A percentile compares a stretch with the other conserved stretches of the same genome.
Evolutionary conservation across 257 asterid species (phyloP).

Genomic region (Thymus mandschuricus): DNA sequence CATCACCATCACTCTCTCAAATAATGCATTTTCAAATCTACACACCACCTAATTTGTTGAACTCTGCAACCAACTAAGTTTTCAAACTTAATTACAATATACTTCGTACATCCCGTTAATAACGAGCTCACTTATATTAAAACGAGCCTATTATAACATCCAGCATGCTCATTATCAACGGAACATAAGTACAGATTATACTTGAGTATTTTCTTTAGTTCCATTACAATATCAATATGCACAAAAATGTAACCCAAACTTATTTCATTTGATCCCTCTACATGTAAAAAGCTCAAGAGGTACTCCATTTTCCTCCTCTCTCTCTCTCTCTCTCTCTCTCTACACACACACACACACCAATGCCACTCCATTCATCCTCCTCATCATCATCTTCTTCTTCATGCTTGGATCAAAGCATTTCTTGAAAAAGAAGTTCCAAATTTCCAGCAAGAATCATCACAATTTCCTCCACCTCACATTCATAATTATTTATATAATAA

Average conservation of each 20-base stretch:
- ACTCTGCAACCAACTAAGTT: not conserved
- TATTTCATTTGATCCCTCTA: not conserved
- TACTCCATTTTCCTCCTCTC: too few relatives aligned
- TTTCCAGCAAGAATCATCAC: not conserved
- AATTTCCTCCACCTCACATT: not conserved
- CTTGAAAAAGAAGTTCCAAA: not conserved
- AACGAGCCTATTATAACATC: too few relatives aligned
- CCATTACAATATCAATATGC: too few relatives aligned
- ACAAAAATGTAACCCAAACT: not conserved
- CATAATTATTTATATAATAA: not conserved
- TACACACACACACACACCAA: too few relatives aligned
- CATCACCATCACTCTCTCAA: constrained; percentile 4
- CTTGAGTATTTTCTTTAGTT: too few relatives aligned
- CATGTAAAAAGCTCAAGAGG: not conserved
- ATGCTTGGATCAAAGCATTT: constrained; percentile 30
- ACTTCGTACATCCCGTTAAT: too few relatives aligned
- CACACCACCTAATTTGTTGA: constrained; percentile 33
- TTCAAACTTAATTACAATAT: not conserved
- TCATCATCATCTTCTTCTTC: constrained; percentile 14
- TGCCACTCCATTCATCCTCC: constrained; percentile 29
- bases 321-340: too few relatives aligned
- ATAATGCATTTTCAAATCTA: not conserved
- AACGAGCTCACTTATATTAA: too few relatives aligned
- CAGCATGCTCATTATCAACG: too few relatives aligned
- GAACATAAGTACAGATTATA: too few relatives aligned